Base-by-base conservation (phyloP, 176 grass and related monocot genomes). In the Avena atlantica region DNA sequence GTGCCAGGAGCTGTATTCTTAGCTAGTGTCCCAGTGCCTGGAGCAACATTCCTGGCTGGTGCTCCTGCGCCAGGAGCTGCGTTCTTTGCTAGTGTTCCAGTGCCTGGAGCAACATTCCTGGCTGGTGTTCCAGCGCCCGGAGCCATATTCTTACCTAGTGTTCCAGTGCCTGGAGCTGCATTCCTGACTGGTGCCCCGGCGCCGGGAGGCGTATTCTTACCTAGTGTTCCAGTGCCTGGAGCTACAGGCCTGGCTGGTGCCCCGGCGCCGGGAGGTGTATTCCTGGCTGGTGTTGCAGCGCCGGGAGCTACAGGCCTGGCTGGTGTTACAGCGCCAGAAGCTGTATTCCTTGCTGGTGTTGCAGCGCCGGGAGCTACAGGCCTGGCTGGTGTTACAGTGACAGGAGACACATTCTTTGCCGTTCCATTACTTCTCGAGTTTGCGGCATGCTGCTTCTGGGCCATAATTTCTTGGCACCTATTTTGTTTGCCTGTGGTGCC, bases 401-500 rank as follows among this genome's bases (percentile, higher is more conserved):
- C 53, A 2, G 42, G 12, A 16, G 8, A 17, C 1, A 2, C 70
- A 72, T 8, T 91, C 52, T 68, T 78, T 2, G 71, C 1, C 20
- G 45, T 58, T 74, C 76, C 64, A 42, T 64, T 85, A 16, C 71
- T 83, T 69, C 66, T 87, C 42, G 47, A 5, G 65, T 47, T 70
- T 4, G 0, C 0, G 4, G 13, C 31, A 13, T 92, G 58, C 68
- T 87, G 78, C 72, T 83, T 86, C 75, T 63, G 60, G 67, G 29
- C 51, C 67, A 78, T 77, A 34, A 77, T 77, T 77, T 77, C 74
- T 77, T 77, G 74, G 50, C 74, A 77, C 74, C 74, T 34, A 55
- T 6, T 89, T 81, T 89, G 87, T 31, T 57, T 45, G 63, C 74
- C 80, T 6, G 19, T 15, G 16, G 74, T 57, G 51, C 37, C 50